Evolutionary conservation across 2,329 filamentous ascomycete species (phyloP), one percentile per base, ranked within the genome.

Genomic region (Escovopsis sp.): DNA sequence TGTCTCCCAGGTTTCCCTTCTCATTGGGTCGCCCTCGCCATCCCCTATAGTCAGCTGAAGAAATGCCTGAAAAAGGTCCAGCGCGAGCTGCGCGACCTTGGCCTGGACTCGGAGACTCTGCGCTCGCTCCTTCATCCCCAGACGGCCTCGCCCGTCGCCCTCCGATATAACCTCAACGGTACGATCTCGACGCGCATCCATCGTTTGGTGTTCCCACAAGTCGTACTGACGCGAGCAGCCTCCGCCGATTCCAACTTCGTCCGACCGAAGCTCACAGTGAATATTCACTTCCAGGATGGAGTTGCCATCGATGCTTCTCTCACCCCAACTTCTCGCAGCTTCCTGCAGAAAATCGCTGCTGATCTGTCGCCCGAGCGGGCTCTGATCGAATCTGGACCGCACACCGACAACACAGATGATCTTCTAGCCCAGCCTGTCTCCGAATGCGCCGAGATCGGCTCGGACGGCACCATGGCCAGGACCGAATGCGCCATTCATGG

Each of bases 41-140:
- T 94, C 47, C 84, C 83, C 3, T 94, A 94, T 58, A 74, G 80
- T 36, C 76, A 86, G 59, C 72, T 94, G 43, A 94, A 94, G 62
- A 94, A 93, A 65, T 84, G 83, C 61, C 80, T 94, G 56, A 89
- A 88, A 56, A 80, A 79, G 55, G 79, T 93, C 39, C 75, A 80
- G 48, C 64, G 66, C 40, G 84, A 94, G 64, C 70, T 94, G 40
- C 64, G 69, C 34, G 69, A 71, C 30, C 64, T 89, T 12, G 85
- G 85, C 7, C 73, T 93, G 27, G 81, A 84, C 48, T 73, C 74
- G 5, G 71, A 79, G 9, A 86, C 81, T 2, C 64, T 93, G 42
- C 70, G 76, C 37, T 71, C 74, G 43, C 68, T 91, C 25, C 67
- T 83, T 42, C 66, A 70, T 42, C 61, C 67, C 27, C 61, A 68